Percentiles rank a stretch among this genome's conserved stretches.
phyloP scores from a whole-genome alignment of 2,329 filamentous ascomycete species.

The Massarina eburnea region DNA sequence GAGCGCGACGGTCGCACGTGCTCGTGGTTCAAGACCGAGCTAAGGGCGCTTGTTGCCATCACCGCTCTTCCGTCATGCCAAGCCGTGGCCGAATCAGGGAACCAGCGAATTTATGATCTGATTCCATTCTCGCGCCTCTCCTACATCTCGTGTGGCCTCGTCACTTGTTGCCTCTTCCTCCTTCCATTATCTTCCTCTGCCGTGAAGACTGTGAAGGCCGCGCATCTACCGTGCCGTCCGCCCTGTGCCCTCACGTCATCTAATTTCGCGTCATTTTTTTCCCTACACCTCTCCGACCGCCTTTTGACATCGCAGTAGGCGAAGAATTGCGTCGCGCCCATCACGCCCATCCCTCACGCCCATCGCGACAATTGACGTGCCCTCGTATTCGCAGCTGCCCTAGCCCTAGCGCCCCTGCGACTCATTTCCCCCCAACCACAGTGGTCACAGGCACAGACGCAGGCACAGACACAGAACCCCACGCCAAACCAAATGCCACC shows the following conservation, averaged over 20 bases:
- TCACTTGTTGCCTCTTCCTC: conserved; percentile 1
- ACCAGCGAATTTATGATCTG: conserved; percentile 24
- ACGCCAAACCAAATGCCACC: conserved; percentile 44
- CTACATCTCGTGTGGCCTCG: conserved; percentile 1
- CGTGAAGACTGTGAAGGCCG: conserved; percentile 1
- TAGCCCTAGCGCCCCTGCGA: not conserved
- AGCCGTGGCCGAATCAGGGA: conserved; percentile 26
- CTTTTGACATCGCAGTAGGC: not conserved
- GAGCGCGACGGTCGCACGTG: conserved; percentile 6
- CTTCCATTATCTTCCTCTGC: not conserved
- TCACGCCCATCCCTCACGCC: not conserved
- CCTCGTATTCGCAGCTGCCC: not conserved
- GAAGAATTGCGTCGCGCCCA: not conserved
- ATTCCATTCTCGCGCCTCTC: conserved; percentile 8
- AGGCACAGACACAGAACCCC: conserved; percentile 1
- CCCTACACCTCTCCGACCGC: too few species aligned
- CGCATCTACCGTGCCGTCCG: not conserved
- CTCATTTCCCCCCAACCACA: not conserved
- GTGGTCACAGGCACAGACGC: not conserved
- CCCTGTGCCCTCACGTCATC: conserved; percentile 2
- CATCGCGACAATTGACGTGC: not conserved
- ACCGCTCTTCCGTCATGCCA: conserved; percentile 16
- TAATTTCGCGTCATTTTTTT: not conserved
- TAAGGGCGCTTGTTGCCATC: not conserved
- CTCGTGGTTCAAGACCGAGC: not conserved